Evolutionary conservation across 345 rosid genomes (phyloP), one percentile per base, ranked within the genome.

Genomic region (Aurinia saxatilis): DNA sequence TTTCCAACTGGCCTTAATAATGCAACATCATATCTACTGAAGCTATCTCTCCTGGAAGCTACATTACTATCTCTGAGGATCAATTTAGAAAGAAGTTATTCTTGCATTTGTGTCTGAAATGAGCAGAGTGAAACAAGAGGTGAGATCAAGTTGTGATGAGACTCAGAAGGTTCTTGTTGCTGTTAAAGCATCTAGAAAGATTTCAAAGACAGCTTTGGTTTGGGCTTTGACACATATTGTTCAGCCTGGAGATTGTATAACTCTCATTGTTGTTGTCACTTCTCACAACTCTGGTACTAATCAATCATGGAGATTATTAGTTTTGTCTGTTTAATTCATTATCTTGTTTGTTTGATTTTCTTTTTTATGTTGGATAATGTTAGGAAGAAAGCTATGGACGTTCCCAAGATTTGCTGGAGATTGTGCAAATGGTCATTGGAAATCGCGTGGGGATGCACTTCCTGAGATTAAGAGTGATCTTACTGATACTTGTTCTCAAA

Each of bases 211-310:
- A 66, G 98, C 99, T 31, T 72, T 95, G 38, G 86, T 90, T 30
- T 95, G 99, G 99, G 96, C 99, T 61, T 79, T 95, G 86, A 90
- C 98, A 62, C 99, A 95, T 71, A 87, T 90, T 63, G 98, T 84
- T 64, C 92, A 90, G 45, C 95, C 99, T 56, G 95, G 97, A 25
- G 95, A 91, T 55, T 88, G 91, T 82, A 90, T 95, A 46, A 84
- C 97, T 5, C 76, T 95, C 21, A 80, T 90, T 42, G 97, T 95
- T 71, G 93, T 95, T 56, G 89, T 90, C 39, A 78, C 92, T 76
- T 82, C 84, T 21, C 88, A 82, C 23, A 66, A 77, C 60, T 63
- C 91, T 35, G 97, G 99, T 90, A 70, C 47, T 31, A 37, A 30
- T 51, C 33, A 40, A 4, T 45, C n/a, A 42, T 51, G n/a, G 40